Base-by-base conservation (phyloP, 352 stramenopile genomes). In the Pythium biforme region DNA sequence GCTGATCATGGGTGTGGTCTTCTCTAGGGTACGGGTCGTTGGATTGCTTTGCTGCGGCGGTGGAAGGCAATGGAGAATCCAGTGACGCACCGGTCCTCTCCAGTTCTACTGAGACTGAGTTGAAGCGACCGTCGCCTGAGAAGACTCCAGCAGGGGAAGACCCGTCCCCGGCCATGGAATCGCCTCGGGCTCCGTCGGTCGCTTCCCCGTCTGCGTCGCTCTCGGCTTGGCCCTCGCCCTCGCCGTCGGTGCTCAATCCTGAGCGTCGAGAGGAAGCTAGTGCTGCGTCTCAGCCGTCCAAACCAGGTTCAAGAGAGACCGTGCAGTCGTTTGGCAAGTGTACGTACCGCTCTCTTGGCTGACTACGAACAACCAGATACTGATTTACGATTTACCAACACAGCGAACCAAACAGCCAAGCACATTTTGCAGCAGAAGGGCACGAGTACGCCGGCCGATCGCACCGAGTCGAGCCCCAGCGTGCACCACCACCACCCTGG, bases 401-500 rank as follows among this genome's bases (percentile, higher is more conserved):
- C 26, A 67, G 62, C 59, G 57, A 62, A 41, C 55, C 67, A 68
- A 59, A 73, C 27, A 14, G 48, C 33, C 12, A 56, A 65, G 54
- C 40, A 46, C 19, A 56, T 59, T 14, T 19, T 50, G 27, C 31
- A 22, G 11, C 40, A 59, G 7, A 56, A 68, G 26, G 26, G 37
- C 3, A 37, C 31, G 0, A 27, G 17, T 2, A 58, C 53, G 11
- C 25, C 31, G 12, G 23, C n/a, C 12, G 56, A 56, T 50, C 53
- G 14, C 1, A 70, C 70, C 19, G 73, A 77, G n/a, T 68, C 72
- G 33, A 78, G 56, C 45, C 74, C 71, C 11, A 77, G 61, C 20
- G 55, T 59, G 26, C 77, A 80, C 22, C 69, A 76, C 29, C 76
- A 52, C 7, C 81, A 71, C 55, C 72, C 72, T 64, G 71, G 76